Conservation (phyloP, 2,329 filamentous ascomycete species). For the Fusarium compactum region DNA sequence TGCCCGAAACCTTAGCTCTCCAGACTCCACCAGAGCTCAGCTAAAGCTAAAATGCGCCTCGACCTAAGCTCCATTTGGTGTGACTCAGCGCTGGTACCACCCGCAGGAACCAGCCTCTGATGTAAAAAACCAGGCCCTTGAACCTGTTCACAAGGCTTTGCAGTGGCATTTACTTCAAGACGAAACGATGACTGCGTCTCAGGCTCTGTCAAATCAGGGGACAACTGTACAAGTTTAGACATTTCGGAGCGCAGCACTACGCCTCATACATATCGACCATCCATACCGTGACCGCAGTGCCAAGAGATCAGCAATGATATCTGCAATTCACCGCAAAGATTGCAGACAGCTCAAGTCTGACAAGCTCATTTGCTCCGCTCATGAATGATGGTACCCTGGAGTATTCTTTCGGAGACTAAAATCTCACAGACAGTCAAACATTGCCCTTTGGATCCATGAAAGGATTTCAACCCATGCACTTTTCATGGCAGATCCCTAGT, state of each 20-base stretch:
- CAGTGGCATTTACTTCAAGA: background rate
- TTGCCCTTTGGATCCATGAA: constrained; percentile 27
- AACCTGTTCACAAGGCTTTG: constrained; percentile 1
- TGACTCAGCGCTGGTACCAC: constrained; percentile 17
- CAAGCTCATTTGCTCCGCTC: constrained; percentile 21
- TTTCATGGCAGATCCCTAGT: constrained; percentile 28
- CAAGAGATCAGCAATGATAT: constrained; percentile 7
- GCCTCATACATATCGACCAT: background rate
- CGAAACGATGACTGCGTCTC: constrained; percentile 13
- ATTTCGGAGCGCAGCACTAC: background rate
- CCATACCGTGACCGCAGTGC: background rate
- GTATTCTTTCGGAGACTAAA: constrained; percentile 28
- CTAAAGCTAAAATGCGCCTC: constrained; percentile 23
- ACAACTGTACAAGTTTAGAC: background rate
- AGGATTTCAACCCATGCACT: constrained; percentile 16
- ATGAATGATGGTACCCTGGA: constrained; percentile 12
- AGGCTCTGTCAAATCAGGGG: background rate
- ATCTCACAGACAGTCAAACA: constrained; percentile 38
- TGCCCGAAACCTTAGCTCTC: constrained; percentile 14
- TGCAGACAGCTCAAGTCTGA: background rate
- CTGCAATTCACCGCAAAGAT: background rate
- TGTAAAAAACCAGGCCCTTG: constrained; percentile 8
- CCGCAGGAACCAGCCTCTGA: constrained; percentile 20
- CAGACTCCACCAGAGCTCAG: constrained; percentile 23
- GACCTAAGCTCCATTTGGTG: constrained; percentile 27